Evolutionary conservation across 108 stramenopile genomes (phyloP).

Genomic region (Nitzschia inconspicua): DNA sequence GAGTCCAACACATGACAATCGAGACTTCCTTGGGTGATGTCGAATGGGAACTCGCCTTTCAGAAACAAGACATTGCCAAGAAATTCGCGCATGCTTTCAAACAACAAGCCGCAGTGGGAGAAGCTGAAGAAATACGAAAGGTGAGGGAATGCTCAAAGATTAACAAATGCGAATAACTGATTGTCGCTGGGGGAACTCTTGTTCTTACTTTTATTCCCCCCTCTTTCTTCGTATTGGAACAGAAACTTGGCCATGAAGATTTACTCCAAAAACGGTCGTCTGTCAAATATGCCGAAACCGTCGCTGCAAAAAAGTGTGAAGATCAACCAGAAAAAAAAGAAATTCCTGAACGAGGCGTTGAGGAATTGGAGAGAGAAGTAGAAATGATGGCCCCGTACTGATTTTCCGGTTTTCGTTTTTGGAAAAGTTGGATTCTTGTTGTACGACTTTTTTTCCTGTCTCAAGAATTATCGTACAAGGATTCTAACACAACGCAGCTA

Average conservation of each 20-base stretch:
- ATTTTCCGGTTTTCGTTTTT: too few species aligned
- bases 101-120: conserved; percentile 31
- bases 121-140: conserved; percentile 38
- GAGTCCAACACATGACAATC: conserved; percentile 32
- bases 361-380: too few species aligned
- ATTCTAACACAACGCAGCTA: too few species aligned
- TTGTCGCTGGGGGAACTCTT: neutral
- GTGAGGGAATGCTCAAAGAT: conserved; percentile 11
- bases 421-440: too few species aligned
- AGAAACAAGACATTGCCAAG: conserved; percentile 27
- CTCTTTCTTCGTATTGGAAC: neutral
- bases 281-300: conserved; percentile 55
- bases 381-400: too few species aligned
- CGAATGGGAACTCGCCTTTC: conserved; percentile 64
- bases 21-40: conserved; percentile 71
- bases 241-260: conserved; percentile 68
- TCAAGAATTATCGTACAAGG: too few species aligned
- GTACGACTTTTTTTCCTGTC: too few species aligned
- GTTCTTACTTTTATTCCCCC: neutral
- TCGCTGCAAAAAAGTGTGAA: conserved; percentile 65
- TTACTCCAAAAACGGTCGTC: conserved; percentile 55
- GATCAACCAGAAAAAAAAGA: conserved; percentile 69
- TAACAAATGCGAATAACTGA: neutral
- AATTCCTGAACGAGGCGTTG: too few species aligned
- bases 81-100: conserved; percentile 44